Evolutionary conservation across 2,329 filamentous ascomycete genomes (phyloP).

Genomic region (Fusarium nurragi): DNA sequence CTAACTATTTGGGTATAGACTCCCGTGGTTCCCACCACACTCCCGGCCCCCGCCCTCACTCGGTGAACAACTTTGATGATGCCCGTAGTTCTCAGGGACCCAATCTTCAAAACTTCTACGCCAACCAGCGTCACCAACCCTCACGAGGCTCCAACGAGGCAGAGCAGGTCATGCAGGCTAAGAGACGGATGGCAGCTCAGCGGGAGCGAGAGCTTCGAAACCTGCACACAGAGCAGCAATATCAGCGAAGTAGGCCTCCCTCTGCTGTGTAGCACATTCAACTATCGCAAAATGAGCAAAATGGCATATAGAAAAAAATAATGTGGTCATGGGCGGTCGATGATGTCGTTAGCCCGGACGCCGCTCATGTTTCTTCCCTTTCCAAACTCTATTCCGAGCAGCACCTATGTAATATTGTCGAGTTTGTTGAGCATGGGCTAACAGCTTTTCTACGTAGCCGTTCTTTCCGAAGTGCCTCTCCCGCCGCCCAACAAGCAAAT

Average conservation of each 20-base stretch:
- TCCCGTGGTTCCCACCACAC: slow-evolving; percentile 72
- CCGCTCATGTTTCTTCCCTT: slow-evolving; percentile 41
- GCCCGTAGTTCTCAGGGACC: slow-evolving; percentile 75
- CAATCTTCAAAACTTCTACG: slow-evolving; percentile 91
- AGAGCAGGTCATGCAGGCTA: slow-evolving; percentile 98
- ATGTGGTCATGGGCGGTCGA: slow-evolving; percentile 42
- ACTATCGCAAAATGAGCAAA: slow-evolving; percentile 48
- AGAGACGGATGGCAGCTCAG: slow-evolving; percentile 98
- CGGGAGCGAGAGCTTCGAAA: slow-evolving; percentile 99
- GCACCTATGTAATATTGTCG: slow-evolving; percentile 42
- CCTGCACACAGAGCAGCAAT: slow-evolving; percentile 99
- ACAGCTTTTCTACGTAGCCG: slow-evolving; percentile 58
- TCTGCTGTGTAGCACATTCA: slow-evolving; percentile 73
- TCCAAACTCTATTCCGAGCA: slow-evolving; percentile 37
- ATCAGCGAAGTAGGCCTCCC: slow-evolving; percentile 97
- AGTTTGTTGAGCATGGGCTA: slow-evolving; percentile 50
- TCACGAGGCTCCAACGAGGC: slow-evolving; percentile 86
- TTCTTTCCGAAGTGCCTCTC: slow-evolving; percentile 57
- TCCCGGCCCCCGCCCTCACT: slow-evolving; percentile 78
- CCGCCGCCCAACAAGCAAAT: slow-evolving; percentile 73
- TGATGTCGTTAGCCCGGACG: slow-evolving; percentile 36
- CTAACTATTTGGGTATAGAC: slow-evolving; percentile 61
- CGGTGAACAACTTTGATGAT: slow-evolving; percentile 83
- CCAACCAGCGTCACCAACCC: slow-evolving; percentile 89
- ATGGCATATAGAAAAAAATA: slow-evolving; percentile 53